Evolutionary conservation across 768 basidiomycete genomes (phyloP).

Genomic region (Podaxis sp.): DNA sequence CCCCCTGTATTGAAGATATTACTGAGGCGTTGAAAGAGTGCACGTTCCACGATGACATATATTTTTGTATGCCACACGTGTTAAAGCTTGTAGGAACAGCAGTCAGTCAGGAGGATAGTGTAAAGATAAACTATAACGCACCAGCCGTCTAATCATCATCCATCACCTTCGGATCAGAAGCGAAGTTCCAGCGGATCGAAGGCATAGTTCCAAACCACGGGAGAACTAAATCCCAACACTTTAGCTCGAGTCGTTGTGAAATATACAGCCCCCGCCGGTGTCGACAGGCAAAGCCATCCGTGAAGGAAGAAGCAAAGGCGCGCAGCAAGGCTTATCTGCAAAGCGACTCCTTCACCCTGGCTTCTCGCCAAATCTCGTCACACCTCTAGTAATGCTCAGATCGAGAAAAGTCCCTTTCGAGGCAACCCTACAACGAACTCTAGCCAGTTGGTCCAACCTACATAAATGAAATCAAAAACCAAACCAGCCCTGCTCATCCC

Average conservation of each 20-base stretch:
- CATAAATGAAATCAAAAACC: constrained; percentile 5
- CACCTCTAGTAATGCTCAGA: background rate
- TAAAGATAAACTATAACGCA: background rate
- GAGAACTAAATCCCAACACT: background rate
- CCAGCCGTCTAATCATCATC: background rate
- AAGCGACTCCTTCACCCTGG: background rate
- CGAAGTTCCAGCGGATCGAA: background rate
- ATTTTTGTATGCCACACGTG: background rate
- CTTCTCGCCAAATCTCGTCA: background rate
- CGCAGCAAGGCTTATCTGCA: background rate
- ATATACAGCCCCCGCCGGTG: background rate
- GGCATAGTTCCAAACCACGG: background rate
- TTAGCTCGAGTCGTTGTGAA: background rate
- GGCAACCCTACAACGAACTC: background rate
- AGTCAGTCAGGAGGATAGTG: background rate
- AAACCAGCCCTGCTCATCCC: constrained; percentile 8
- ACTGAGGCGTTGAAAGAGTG: background rate
- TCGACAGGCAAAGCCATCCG: background rate
- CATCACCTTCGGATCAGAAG: constrained; percentile 1
- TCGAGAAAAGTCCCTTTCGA: constrained; percentile 2
- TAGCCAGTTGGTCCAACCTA: background rate
- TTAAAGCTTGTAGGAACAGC: background rate
- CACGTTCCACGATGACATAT: background rate
- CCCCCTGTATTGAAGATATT: background rate
- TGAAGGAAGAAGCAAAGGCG: background rate